Percentiles rank a stretch among this genome's conserved stretches.
Evolutionary conservation across 1,284 basidiomycete genomes (phyloP).

Genomic region (Leucocoprinus gongylophorus): DNA sequence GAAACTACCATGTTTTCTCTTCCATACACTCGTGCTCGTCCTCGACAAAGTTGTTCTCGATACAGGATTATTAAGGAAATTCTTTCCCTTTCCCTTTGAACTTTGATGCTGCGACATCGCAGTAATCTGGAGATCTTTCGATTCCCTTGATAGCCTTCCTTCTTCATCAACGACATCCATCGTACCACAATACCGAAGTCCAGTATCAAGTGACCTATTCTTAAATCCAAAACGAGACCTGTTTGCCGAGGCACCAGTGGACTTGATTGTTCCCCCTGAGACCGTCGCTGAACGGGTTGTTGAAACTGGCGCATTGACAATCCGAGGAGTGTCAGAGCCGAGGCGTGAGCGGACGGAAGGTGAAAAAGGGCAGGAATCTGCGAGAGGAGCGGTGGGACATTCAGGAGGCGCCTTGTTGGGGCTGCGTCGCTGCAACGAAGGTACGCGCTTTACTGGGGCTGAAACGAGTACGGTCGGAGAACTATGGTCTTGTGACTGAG

Average conservation of each 20-base stretch:
- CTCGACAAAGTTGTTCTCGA: constrained; percentile 15
- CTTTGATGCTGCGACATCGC: constrained; percentile 9
- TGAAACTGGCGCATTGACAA: constrained; percentile 40
- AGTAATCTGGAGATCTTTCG: neutral
- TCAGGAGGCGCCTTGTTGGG: constrained; percentile 13
- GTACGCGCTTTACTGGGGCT: constrained; percentile 21
- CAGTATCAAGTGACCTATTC: constrained; percentile 25
- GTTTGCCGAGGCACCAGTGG: neutral
- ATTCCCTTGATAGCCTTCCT: constrained; percentile 11
- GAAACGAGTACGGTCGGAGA: constrained; percentile 18
- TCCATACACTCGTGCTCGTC: constrained; percentile 27
- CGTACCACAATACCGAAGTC: constrained; percentile 22
- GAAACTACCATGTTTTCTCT: constrained; percentile 56
- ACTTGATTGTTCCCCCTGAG: constrained; percentile 3
- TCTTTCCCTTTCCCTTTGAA: constrained; percentile 23
- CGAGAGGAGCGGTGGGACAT: constrained; percentile 16
- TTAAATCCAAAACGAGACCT: constrained; percentile 16
- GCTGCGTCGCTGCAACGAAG: constrained; percentile 22
- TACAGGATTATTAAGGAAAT: constrained; percentile 12
- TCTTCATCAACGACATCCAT: constrained; percentile 31
- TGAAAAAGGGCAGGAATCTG: constrained; percentile 12
- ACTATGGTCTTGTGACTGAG: constrained; percentile 12
- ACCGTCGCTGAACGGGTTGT: constrained; percentile 25
- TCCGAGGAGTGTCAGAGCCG: constrained; percentile 25
- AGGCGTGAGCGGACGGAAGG: constrained; percentile 1